A percentile compares a stretch with the other conserved stretches of the same genome.
These are phyloP conservation scores for Lachnellula occidentalis DNA, from an alignment of 2,329 filamentous ascomycete species.

Conservation along the genomic window DNA sequence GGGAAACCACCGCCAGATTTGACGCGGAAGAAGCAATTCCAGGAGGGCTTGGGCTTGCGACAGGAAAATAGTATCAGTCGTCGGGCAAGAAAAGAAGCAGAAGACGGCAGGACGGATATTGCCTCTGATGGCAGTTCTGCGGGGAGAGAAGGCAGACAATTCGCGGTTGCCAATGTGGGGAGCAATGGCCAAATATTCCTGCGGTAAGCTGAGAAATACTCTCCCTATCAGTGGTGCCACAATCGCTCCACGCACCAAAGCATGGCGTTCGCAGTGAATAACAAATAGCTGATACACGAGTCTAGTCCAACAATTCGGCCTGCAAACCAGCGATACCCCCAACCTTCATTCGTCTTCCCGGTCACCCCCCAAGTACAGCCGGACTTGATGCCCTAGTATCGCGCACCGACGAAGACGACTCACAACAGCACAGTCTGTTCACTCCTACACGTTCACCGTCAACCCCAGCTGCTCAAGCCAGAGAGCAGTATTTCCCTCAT, in stretches of 20 bases:
- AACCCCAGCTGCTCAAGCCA: slow-evolving; percentile 37
- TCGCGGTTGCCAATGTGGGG: slow-evolving; percentile 75
- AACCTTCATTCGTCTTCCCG: slow-evolving; percentile 55
- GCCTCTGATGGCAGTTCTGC: slow-evolving; percentile 56
- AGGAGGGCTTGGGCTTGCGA: slow-evolving; percentile 22
- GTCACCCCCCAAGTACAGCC: slow-evolving; percentile 55
- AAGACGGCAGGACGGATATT: slow-evolving; percentile 50
- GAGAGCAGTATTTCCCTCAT: slow-evolving; percentile 25
- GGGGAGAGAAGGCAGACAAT: slow-evolving; percentile 41
- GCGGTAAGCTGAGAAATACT: slow-evolving; percentile 49
- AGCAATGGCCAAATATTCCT: slow-evolving; percentile 80
- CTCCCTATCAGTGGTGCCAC: slow-evolving; percentile 4
- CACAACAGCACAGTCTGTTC: slow-evolving; percentile 27
- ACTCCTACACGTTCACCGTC: slow-evolving; percentile 27
- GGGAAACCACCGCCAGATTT: slow-evolving; percentile 20
- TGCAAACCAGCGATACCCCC: slow-evolving; percentile 55
- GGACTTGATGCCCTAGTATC: slow-evolving; percentile 44
- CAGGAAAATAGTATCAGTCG: slow-evolving; percentile 26
- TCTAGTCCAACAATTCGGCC: slow-evolving; percentile 56
- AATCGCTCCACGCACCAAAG: slow-evolving; percentile 8
- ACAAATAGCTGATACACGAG: slow-evolving; percentile 18
- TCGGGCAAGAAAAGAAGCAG: slow-evolving; percentile 30
- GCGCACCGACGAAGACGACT: slow-evolving; percentile 25
- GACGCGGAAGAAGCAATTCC: slow-evolving; percentile 22
- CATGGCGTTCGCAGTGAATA: slow-evolving; percentile 2